Evolutionary conservation across 106 monocot species (phyloP).

Genomic region (Vanilla planifolia): DNA sequence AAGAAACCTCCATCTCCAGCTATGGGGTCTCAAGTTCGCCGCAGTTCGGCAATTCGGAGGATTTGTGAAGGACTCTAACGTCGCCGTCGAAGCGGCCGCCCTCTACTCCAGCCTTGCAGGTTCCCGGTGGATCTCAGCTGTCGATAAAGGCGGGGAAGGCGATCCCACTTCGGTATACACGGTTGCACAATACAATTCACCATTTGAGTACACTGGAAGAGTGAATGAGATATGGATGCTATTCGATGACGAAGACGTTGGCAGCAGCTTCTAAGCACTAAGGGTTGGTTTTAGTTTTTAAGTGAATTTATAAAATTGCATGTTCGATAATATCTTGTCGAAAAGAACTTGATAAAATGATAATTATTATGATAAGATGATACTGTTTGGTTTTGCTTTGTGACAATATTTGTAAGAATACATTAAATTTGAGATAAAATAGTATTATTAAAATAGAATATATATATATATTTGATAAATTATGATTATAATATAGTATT

Average conservation of each 20-base stretch:
- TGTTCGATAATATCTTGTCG: no score
- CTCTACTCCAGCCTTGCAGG: conserved; percentile 57
- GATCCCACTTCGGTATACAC: conserved; percentile 40
- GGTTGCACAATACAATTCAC: conserved; percentile 84
- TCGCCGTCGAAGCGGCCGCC: conserved; percentile 52
- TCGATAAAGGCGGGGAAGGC: conserved; percentile 25
- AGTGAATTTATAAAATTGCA: no score
- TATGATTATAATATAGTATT: no score
- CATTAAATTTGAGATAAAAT: no score
- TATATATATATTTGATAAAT: no score
- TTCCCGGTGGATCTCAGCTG: conserved; percentile 50
- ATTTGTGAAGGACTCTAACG: conserved; percentile 44
- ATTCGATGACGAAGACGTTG: conserved; percentile 20
- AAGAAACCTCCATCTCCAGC: conserved; percentile 54
- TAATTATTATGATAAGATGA: no score
- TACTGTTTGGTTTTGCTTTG: no score
- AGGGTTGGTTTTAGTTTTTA: no score
- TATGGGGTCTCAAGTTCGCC: conserved; percentile 38
- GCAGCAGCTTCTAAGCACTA: no score
- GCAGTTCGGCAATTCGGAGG: conserved; percentile 81
- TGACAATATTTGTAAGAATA: no score
- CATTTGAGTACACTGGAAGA: conserved; percentile 65
- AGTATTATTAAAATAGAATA: no score
- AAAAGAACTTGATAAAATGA: no score
- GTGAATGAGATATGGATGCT: conserved; percentile 93